phyloP scores from a whole-genome alignment of 1,139 yeast species.

The Candida pseudoviswanathii region DNA sequence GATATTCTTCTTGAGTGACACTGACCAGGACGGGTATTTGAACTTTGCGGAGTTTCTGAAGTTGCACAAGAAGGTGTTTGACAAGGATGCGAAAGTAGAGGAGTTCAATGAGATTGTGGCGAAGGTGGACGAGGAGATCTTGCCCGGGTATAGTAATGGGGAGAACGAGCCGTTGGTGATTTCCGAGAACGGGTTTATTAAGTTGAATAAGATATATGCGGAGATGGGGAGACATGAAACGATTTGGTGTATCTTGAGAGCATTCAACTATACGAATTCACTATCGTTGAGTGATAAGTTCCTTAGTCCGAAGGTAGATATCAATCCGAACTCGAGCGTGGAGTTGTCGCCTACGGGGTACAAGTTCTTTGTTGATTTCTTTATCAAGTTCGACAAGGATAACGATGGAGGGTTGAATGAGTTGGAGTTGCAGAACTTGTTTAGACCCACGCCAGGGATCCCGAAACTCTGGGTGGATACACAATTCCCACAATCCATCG shows the following conservation, averaged over 20 bases:
- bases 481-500: slow-evolving; percentile 84
- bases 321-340: slow-evolving; percentile 76
- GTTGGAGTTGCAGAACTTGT: slow-evolving; percentile 63
- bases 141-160: not conserved
- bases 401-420: slow-evolving; percentile 93
- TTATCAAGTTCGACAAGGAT: slow-evolving; percentile 84
- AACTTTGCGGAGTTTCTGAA: slow-evolving; percentile 68
- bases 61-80: slow-evolving; percentile 77
- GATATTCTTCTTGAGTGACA: slow-evolving; percentile 81
- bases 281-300: slow-evolving; percentile 79
- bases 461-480: slow-evolving; percentile 86
- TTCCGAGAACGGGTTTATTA: slow-evolving; percentile 69
- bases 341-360: slow-evolving; percentile 95
- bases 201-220: slow-evolving; percentile 77
- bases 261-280: slow-evolving; percentile 90
- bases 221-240: slow-evolving; percentile 95
- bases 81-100: slow-evolving; percentile 34
- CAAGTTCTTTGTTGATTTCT: slow-evolving; percentile 85
- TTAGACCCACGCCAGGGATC: slow-evolving; percentile 89
- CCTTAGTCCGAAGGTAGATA: slow-evolving; percentile 76
- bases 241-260: slow-evolving; percentile 88
- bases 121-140: slow-evolving; percentile 27
- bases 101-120: slow-evolving; percentile 35
- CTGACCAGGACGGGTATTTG: slow-evolving; percentile 84
- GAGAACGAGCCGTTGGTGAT: slow-evolving; percentile 2